Evolutionary conservation across 163 green algal genomes (phyloP).

Genomic region (Scenedesmus sp.): DNA sequence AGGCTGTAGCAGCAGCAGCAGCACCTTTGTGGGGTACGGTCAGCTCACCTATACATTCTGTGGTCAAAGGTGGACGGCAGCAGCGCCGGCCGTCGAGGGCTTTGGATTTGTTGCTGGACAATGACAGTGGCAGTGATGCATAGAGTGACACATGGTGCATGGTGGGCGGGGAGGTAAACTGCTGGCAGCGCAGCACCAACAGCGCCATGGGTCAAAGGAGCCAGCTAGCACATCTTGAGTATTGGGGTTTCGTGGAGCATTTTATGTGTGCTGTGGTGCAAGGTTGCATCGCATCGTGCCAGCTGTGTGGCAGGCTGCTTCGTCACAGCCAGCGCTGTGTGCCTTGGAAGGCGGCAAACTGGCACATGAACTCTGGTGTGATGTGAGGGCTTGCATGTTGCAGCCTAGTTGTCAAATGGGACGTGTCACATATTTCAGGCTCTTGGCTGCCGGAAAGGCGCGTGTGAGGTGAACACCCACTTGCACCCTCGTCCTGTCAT

Average conservation of each 20-base stretch:
- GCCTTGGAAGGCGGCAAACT: background rate
- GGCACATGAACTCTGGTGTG: background rate
- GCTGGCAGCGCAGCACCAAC: no score
- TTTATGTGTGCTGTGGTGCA: background rate
- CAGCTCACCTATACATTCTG: background rate
- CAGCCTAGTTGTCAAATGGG: background rate
- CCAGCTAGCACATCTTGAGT: no score
- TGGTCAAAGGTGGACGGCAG: background rate
- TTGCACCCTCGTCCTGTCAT: conserved; percentile 9
- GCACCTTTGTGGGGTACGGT: background rate
- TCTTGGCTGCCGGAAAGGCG: background rate
- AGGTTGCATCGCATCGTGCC: background rate
- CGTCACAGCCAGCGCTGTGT: no score
- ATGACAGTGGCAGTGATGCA: conserved; percentile 8
- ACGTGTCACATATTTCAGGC: no score
- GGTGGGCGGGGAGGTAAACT: no score
- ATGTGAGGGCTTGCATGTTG: background rate
- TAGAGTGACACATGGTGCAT: no score
- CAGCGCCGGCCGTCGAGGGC: background rate
- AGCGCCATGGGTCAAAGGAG: no score
- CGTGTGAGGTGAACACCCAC: background rate
- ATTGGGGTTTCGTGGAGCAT: no score
- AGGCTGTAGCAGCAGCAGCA: background rate
- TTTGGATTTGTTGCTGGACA: background rate
- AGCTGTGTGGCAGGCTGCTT: background rate